A percentile compares a stretch with the other conserved stretches of the same genome.
Evolutionary conservation across 2,329 filamentous ascomycete genomes (phyloP).

Genomic region (Penicillium aurantiogriseum): DNA sequence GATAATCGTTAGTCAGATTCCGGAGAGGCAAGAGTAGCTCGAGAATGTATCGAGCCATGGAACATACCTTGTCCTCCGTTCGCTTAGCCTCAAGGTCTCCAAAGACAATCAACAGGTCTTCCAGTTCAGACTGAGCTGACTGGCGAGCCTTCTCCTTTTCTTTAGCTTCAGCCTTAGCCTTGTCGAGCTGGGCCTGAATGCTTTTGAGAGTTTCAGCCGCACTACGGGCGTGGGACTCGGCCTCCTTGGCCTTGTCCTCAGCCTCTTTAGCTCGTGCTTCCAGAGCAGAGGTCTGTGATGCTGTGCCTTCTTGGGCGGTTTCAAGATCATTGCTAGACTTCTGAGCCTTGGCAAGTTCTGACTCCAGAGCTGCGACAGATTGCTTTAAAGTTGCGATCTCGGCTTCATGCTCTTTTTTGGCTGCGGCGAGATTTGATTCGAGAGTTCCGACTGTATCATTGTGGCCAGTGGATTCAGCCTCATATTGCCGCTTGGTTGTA

Average conservation of each 20-base stretch:
- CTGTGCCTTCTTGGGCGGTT: conserved; percentile 53
- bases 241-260: conserved; percentile 28
- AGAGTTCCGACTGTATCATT: conserved; percentile 58
- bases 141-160: conserved; percentile 63
- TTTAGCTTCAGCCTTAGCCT: conserved; percentile 32
- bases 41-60: not conserved
- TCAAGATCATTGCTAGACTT: conserved; percentile 57
- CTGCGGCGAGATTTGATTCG: conserved; percentile 40
- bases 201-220: conserved; percentile 57
- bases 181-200: conserved; percentile 30
- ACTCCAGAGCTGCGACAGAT: conserved; percentile 58
- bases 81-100: conserved; percentile 76
- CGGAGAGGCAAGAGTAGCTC: not conserved
- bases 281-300: conserved; percentile 44
- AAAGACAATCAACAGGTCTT: conserved; percentile 79
- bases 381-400: conserved; percentile 60
- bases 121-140: conserved; percentile 68
- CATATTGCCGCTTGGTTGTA: conserved; percentile 59
- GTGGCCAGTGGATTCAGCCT: conserved; percentile 61
- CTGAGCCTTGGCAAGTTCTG: conserved; percentile 50
- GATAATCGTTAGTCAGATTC: conserved; percentile 38
- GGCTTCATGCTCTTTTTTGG: conserved; percentile 56
- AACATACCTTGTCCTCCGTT: conserved; percentile 68
- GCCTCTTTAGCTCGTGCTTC: conserved; percentile 52
- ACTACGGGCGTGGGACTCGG: conserved; percentile 42